Evolutionary conservation across 176 grass and related monocot genomes (phyloP), one percentile per base, ranked within the genome.

Genomic region (Cymbopogon citratus): DNA sequence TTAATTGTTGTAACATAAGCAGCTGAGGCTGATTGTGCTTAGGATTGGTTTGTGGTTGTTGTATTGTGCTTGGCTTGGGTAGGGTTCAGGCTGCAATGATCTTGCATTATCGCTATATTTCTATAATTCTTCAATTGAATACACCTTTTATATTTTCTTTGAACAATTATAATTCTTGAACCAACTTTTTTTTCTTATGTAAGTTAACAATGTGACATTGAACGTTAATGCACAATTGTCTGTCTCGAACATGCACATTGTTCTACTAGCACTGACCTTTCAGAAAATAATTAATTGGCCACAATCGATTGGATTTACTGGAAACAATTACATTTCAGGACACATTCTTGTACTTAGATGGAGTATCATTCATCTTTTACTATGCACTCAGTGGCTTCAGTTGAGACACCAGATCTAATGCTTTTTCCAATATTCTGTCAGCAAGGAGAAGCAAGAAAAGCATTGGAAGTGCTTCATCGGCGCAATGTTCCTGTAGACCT

Each of bases 361-460:
- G 26, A 66, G 0, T 79, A 62, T 52, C 13, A 25, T 76, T 71
- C 82, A 77, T 41, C 24, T 13, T 48, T 27, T 66, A 74, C 52
- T 66, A 48, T 49, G 25, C 34, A 89, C 7, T 38, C 15, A 27
- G 71, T 71, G 33, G 25, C 41, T 33, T 81, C 66, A 36, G 45
- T n/a, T 82, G 24, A 65, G 66, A 49, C 0, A 1, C 34, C 38
- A 4, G 0, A 12, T 25, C 59, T 86, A 62, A 90, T 59, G 13
- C 15, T 11, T 64, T 69, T 69, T 33, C 81, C n/a, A 65, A 78
- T 84, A 75, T 45, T 90, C 33, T 81, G 66, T 85, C 87, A 99
- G 92, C 88, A 99, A 99, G 96, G 96, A 84, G 96, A 95, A 93
- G 87, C 96, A 81, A 99, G 87, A 84, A 99, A 95, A 88, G 92